Conservation (phyloP, 1,139 yeast species). For the Blastobotrys petasosporus region DNA sequence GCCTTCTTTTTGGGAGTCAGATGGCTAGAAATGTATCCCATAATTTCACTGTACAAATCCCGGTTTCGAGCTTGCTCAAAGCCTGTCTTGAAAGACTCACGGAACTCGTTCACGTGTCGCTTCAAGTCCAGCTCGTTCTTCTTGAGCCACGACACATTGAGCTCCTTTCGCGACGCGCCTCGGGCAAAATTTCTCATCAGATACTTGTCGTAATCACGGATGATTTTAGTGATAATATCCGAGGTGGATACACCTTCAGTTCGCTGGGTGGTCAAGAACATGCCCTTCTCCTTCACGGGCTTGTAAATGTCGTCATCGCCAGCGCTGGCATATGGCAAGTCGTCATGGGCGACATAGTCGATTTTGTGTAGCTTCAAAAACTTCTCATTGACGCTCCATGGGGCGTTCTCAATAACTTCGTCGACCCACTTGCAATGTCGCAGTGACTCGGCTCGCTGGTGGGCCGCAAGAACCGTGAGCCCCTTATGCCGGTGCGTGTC, state of each 20-base stretch:
- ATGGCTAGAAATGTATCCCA: conserved; percentile 40
- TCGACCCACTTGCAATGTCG: conserved; percentile 96
- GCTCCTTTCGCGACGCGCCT: conserved; percentile 93
- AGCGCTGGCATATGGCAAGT: conserved; percentile 83
- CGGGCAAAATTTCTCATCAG: conserved; percentile 95
- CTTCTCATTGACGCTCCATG: conserved; percentile 89
- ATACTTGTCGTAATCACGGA: conserved; percentile 93
- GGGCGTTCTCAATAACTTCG: conserved; percentile 89
- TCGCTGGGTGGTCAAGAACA: conserved; percentile 89
- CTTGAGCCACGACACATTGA: conserved; percentile 94
- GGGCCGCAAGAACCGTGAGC: conserved; percentile 79
- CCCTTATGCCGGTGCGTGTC: conserved; percentile 93
- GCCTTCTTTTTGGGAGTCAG: conserved; percentile 16
- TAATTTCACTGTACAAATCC: conserved; percentile 74
- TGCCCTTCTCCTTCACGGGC: conserved; percentile 85
- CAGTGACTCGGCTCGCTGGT: conserved; percentile 82
- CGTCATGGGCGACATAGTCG: conserved; percentile 97
- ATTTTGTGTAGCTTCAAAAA: conserved; percentile 73
- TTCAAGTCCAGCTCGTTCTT: conserved; percentile 92
- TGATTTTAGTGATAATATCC: conserved; percentile 90
- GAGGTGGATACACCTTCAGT: conserved; percentile 96
- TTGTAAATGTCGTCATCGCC: conserved; percentile 87
- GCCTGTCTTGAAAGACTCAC: conserved; percentile 75
- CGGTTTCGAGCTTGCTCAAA: conserved; percentile 63
- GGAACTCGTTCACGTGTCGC: conserved; percentile 81